phyloP scores from a whole-genome alignment of 1,139 yeast species.

The Candida pseudoviswanathii region DNA sequence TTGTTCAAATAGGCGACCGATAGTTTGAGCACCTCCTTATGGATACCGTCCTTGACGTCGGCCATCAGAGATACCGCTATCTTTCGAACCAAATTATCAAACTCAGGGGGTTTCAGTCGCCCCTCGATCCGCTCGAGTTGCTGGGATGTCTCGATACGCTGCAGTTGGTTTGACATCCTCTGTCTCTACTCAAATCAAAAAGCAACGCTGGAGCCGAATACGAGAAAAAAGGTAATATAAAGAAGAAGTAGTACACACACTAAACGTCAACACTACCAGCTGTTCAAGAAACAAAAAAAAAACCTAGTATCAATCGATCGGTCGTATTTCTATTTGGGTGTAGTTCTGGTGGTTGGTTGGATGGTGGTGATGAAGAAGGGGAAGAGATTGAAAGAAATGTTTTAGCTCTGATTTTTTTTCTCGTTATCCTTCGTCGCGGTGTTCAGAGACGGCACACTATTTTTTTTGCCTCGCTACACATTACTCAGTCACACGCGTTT shows the following conservation, averaged over 20 bases:
- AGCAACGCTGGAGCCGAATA: not conserved
- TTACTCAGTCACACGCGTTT: not conserved
- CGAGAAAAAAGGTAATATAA: not conserved
- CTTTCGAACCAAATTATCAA: constrained; percentile 24
- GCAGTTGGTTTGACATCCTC: constrained; percentile 3
- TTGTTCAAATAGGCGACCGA: constrained; percentile 28
- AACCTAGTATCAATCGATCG: not conserved
- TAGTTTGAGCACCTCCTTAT: constrained; percentile 27
- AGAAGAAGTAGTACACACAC: not conserved
- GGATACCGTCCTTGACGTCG: constrained; percentile 27
- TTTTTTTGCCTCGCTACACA: no score
- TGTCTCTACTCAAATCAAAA: not conserved
- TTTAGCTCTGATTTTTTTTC: no score
- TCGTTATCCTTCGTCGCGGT: no score
- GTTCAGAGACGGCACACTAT: no score
- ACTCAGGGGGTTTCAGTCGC: constrained; percentile 25
- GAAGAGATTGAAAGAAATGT: not conserved
- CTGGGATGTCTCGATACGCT: not conserved
- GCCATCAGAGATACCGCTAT: constrained; percentile 27
- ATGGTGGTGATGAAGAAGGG: not conserved
- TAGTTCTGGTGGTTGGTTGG: not conserved
- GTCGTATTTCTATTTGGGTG: no score
- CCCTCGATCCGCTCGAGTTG: not conserved
- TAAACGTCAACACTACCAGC: not conserved
- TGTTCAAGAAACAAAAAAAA: not conserved